Conservation (phyloP, 2,329 filamentous ascomycete genomes). For the Magnaporthiopsis rhizophila region DNA sequence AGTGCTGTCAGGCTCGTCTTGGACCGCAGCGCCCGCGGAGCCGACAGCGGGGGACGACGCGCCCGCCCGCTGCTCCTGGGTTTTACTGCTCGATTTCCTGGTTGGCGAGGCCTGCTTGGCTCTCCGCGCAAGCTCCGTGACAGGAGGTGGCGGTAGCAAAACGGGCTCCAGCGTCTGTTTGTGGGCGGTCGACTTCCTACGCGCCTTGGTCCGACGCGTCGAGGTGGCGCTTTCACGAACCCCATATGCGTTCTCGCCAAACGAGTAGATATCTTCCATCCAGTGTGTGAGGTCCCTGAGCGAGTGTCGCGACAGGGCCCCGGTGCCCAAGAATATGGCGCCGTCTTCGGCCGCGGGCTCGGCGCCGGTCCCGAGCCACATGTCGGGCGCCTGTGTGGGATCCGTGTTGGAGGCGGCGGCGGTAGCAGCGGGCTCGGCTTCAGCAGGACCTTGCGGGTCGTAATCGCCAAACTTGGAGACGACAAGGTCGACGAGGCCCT, state of each 20-base stretch:
- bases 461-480: constrained; percentile 71
- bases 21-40: constrained; percentile 8
- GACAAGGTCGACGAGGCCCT: constrained; percentile 80
- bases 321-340: constrained; percentile 75
- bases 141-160: constrained; percentile 14
- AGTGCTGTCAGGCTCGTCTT: constrained; percentile 22
- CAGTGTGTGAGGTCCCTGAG: constrained; percentile 69
- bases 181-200: constrained; percentile 18
- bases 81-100: background rate
- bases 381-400: constrained; percentile 17
- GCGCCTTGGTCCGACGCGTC: constrained; percentile 42
- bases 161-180: constrained; percentile 6
- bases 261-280: constrained; percentile 81
- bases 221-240: constrained; percentile 71
- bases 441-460: constrained; percentile 13
- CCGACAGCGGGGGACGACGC: background rate
- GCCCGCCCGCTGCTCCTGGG: background rate
- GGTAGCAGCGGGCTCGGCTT: background rate
- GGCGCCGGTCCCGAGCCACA: constrained; percentile 68
- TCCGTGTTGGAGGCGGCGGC: background rate
- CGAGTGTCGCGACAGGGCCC: constrained; percentile 62
- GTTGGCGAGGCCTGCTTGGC: constrained; percentile 8
- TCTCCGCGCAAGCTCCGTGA: constrained; percentile 14
- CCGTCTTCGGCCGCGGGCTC: constrained; percentile 69
- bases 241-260: constrained; percentile 79